Base-by-base conservation (phyloP, 331 rosid species). In the Saraca asoca region DNA sequence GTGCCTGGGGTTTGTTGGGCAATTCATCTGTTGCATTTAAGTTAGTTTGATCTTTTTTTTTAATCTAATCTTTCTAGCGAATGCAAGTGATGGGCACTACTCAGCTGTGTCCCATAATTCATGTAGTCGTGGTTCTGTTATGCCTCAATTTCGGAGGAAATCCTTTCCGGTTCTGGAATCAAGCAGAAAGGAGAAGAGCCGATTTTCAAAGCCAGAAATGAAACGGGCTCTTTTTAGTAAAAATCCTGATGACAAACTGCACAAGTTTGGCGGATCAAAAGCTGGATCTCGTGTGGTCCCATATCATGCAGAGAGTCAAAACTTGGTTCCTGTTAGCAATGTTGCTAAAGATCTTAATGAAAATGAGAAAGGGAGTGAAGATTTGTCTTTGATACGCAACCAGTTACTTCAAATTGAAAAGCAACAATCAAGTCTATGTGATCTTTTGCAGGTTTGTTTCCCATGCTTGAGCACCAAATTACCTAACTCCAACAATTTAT, bases 261-360 rank as follows among this genome's bases (percentile, higher is more conserved):
- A 76, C 33, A 88, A 73, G 68, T 72, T 81, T 43, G 81, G 84
- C 17, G 91, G 87, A 43, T 53, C 79, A 37, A 85, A 81, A 78
- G 70, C 77, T 39, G 96, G 88, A 85, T 85, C 96, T 71, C 98
- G 96, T 17, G 97, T 94, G 37, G 90, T 83, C 85, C 96, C 98
- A 5, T 88, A 71, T 80, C 78, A 73, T 12, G 96, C 81, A 63
- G 91, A 93, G 68, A 76, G 31, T 67, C 66, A 70, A 39, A 80
- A 77, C 20, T 76, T 90, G 7, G 69, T 78, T 62, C 81, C 78
- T 50, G 83, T 77, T 53, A 75, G 76, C 68, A 77, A 66, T 75
- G 80, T 55, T 48, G 6, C 80, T 16, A 83, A 60, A 39, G 87
- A 88, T 80, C 73, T 62, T 29, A 74, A 20, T 14, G 71, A 55